These are phyloP conservation scores for Scheffersomyces illinoinensis DNA, from an alignment of 1,139 yeast genomes.

Conservation along the genomic window DNA sequence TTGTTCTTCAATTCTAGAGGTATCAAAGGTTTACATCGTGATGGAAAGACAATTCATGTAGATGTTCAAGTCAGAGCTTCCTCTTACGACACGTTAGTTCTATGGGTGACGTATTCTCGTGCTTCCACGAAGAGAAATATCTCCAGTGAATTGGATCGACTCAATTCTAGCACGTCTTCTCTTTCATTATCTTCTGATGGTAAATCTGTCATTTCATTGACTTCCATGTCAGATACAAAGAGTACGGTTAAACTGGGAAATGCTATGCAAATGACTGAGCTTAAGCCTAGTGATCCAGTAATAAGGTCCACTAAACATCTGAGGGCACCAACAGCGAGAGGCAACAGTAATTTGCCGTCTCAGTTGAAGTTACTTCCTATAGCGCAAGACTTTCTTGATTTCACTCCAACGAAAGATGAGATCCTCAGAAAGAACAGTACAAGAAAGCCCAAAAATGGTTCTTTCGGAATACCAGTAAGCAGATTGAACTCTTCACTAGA, in stretches of 20 bases:
- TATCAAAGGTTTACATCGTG: constrained; percentile 65
- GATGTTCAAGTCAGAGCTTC: constrained; percentile 83
- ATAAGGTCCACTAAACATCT: neutral
- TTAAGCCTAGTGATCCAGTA: neutral
- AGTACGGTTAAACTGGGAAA: neutral
- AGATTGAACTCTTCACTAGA: constrained; percentile 9
- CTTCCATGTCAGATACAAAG: neutral
- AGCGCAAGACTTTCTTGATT: constrained; percentile 33
- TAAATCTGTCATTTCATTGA: neutral
- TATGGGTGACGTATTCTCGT: constrained; percentile 90
- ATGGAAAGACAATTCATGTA: constrained; percentile 62
- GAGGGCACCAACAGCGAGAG: neutral
- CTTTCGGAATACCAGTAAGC: constrained; percentile 28
- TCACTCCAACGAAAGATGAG: constrained; percentile 32
- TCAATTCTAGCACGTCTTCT: constrained; percentile 22
- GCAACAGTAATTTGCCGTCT: constrained; percentile 45
- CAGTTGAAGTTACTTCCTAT: constrained; percentile 53
- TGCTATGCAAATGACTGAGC: neutral
- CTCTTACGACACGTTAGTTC: constrained; percentile 55
- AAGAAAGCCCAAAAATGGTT: constrained; percentile 30
- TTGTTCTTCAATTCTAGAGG: constrained; percentile 65
- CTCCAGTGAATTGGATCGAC: constrained; percentile 25
- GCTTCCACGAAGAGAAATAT: constrained; percentile 23
- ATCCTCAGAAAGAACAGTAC: constrained; percentile 39
- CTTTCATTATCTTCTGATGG: constrained; percentile 13